phyloP scores from a whole-genome alignment of 805 yeast genomes.

The Clavispora carvajalis region DNA sequence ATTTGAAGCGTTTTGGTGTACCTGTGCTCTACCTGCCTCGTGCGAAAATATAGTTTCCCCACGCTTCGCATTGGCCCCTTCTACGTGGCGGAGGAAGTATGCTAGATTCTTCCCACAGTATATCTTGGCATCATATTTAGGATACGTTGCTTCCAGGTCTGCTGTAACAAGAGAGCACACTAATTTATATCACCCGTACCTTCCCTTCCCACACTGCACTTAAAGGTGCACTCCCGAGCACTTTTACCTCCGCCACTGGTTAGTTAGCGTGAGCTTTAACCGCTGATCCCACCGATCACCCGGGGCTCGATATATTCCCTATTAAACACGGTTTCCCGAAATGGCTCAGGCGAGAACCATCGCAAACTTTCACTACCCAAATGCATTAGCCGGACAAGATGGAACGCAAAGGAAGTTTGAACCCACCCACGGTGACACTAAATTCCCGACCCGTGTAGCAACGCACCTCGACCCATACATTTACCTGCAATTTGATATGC shows the following conservation, averaged over 20 bases:
- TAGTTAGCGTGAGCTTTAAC: not conserved
- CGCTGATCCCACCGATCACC: not conserved
- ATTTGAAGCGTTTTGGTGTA: too few relatives aligned
- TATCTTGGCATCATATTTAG: too few relatives aligned
- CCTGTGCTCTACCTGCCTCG: too few relatives aligned
- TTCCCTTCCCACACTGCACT: too few relatives aligned
- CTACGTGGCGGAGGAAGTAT: too few relatives aligned
- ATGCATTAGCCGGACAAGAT: not conserved
- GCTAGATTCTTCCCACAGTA: too few relatives aligned
- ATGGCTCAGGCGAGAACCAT: slow-evolving; percentile 1
- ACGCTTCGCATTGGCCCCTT: too few relatives aligned
- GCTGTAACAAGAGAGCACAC: too few relatives aligned
- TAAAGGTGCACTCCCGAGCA: not conserved
- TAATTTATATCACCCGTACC: too few relatives aligned
- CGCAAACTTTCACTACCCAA: not conserved
- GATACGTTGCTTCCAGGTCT: too few relatives aligned
- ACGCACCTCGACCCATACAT: not conserved
- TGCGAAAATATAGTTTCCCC: too few relatives aligned
- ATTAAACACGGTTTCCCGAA: not conserved
- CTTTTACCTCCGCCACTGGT: too few relatives aligned
- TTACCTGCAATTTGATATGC: not conserved
- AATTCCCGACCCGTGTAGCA: not conserved
- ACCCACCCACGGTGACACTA: not conserved
- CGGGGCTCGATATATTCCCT: not conserved
- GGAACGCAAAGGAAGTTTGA: not conserved